These are phyloP conservation scores for Colletotrichum nymphaeae DNA, from an alignment of 2,329 filamentous ascomycete genomes.

Conservation along the genomic window DNA sequence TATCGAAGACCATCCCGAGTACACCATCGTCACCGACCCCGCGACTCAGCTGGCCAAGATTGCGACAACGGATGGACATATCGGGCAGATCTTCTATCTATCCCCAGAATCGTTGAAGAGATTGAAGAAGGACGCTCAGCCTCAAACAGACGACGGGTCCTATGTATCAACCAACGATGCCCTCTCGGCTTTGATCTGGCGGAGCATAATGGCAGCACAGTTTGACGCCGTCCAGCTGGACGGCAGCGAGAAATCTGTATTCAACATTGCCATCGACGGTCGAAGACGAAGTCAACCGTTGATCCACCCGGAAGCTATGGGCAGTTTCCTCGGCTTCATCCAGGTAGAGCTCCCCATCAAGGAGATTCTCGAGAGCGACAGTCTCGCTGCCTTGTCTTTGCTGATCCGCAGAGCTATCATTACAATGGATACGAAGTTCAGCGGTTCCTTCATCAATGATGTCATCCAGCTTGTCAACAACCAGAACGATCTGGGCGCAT, in stretches of 20 bases:
- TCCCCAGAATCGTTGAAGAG: conserved; percentile 41
- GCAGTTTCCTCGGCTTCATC: no score
- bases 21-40: conserved; percentile 44
- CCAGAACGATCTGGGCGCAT: conserved; percentile 45
- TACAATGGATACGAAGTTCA: conserved; percentile 42
- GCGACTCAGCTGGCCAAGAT: conserved; percentile 44
- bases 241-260: conserved; percentile 41
- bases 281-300: conserved; percentile 45
- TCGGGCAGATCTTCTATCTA: conserved; percentile 47
- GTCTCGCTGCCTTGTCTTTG: no score
- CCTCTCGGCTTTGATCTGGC: conserved; percentile 28
- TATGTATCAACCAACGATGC: conserved; percentile 44
- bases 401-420: no score
- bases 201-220: conserved; percentile 24
- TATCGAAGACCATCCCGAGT: conserved; percentile 46
- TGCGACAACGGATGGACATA: conserved; percentile 44
- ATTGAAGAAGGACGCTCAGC: conserved; percentile 47
- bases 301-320: no score
- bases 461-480: conserved; percentile 44
- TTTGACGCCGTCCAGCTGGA: not conserved
- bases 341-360: no score
- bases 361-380: no score
- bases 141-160: conserved; percentile 29
- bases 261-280: conserved; percentile 52
- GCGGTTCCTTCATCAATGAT: conserved; percentile 45